Percentiles rank a stretch among this genome's conserved stretches.
Evolutionary conservation across 1,284 basidiomycete genomes (phyloP).

Genomic region (Exobasidium rhododendri): DNA sequence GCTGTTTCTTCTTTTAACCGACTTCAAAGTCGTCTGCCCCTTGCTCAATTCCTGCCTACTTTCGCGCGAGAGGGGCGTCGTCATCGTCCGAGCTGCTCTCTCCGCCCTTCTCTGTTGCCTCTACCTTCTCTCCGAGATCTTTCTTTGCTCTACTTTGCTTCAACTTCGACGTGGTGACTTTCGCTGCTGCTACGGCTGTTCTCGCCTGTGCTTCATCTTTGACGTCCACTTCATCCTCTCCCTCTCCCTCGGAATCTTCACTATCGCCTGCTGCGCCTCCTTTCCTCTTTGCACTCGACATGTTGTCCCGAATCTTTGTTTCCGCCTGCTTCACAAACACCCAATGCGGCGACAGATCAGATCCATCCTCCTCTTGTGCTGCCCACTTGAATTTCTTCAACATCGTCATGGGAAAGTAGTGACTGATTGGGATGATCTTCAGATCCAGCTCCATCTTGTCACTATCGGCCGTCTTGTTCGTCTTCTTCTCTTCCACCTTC

Average conservation of each 20-base stretch:
- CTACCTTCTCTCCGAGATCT: neutral
- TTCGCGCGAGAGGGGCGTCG: neutral
- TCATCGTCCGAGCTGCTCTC: constrained; percentile 5
- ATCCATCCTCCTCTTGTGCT: constrained; percentile 17
- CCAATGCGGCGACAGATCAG: constrained; percentile 24
- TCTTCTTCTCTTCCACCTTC: constrained; percentile 25
- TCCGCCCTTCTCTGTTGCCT: neutral
- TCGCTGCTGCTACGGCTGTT: constrained; percentile 9
- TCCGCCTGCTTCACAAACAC: constrained; percentile 47
- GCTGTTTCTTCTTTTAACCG: too few species aligned
- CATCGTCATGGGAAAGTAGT: constrained; percentile 51
- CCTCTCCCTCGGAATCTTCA: constrained; percentile 7
- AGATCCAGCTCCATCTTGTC: constrained; percentile 52
- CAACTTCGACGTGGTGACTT: constrained; percentile 7
- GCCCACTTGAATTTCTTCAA: constrained; percentile 53
- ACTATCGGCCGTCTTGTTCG: constrained; percentile 30
- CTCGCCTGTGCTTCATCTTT: constrained; percentile 4
- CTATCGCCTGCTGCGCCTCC: constrained; percentile 7
- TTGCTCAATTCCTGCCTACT: neutral
- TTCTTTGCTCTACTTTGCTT: neutral
- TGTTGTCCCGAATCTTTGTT: constrained; percentile 34
- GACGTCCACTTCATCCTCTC: constrained; percentile 6
- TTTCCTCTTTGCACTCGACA: constrained; percentile 7
- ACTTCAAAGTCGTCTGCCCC: too few species aligned
- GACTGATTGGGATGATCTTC: constrained; percentile 44